These are phyloP conservation scores for Pleurotus sapidus DNA, from an alignment of 768 basidiomycete genomes.

Conservation along the genomic window DNA sequence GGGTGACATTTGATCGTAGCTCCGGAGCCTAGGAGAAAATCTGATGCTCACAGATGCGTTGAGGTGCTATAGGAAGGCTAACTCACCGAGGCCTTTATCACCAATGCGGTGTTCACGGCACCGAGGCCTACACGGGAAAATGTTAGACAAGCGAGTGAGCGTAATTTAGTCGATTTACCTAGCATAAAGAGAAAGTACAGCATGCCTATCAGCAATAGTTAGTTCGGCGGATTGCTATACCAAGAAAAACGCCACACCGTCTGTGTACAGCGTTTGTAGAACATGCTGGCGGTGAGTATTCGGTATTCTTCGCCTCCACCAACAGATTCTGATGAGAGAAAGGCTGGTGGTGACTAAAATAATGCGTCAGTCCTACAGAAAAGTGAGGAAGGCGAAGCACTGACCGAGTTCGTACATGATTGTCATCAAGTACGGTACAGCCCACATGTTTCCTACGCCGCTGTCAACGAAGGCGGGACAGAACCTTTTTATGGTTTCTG, in stretches of 20 bases:
- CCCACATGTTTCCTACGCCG: conserved; percentile 4
- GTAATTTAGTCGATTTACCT: not conserved
- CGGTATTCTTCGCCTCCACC: conserved; percentile 4
- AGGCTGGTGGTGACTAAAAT: not conserved
- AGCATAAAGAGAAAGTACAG: conserved; percentile 7
- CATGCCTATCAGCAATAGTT: not conserved
- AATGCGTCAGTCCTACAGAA: not conserved
- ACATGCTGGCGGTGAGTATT: not conserved
- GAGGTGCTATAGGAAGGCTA: not conserved
- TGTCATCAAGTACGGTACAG: not conserved
- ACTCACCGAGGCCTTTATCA: conserved; percentile 2
- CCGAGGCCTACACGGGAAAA: not conserved
- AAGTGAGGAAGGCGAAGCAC: not conserved
- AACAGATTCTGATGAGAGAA: conserved; percentile 5
- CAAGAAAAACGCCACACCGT: not conserved
- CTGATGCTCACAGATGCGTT: too few relatives aligned
- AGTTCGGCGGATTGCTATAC: not conserved
- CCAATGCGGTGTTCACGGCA: conserved; percentile 4
- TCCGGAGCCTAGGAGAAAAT: not conserved
- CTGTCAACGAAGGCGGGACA: not conserved
- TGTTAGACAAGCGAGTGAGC: too few relatives aligned
- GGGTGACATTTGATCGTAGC: conserved; percentile 1
- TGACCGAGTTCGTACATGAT: conserved; percentile 1
- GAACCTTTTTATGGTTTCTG: not conserved
- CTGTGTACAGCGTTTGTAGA: not conserved